These are phyloP conservation scores for Sporothrix brasiliensis DNA, from an alignment of 2,329 filamentous ascomycete genomes.

Conservation along the genomic window DNA sequence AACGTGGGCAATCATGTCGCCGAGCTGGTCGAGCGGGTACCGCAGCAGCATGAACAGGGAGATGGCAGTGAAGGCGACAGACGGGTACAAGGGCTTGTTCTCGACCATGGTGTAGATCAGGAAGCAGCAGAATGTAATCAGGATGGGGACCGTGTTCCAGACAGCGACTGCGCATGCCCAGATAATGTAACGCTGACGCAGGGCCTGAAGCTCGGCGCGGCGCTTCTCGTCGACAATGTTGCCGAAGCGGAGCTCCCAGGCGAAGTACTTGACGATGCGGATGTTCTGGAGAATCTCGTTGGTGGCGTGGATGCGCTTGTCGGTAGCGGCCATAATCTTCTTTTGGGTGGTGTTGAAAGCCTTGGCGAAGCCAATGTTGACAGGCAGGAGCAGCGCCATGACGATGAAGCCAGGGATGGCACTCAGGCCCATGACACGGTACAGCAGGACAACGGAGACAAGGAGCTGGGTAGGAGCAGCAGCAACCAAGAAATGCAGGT, in stretches of 20 bases:
- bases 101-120: constrained; percentile 89
- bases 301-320: constrained; percentile 92
- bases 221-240: constrained; percentile 88
- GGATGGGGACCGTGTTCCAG: constrained; percentile 92
- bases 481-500: constrained; percentile 94
- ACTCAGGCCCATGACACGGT: constrained; percentile 86
- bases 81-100: constrained; percentile 84
- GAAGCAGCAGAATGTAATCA: constrained; percentile 97
- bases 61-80: constrained; percentile 91
- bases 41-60: constrained; percentile 94
- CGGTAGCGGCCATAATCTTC: constrained; percentile 86
- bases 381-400: constrained; percentile 83
- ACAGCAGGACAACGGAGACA: constrained; percentile 79
- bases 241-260: constrained; percentile 92
- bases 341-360: constrained; percentile 87
- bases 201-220: constrained; percentile 71
- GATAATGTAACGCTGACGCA: constrained; percentile 82
- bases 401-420: constrained; percentile 90
- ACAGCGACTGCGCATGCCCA: constrained; percentile 92
- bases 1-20: constrained; percentile 98
- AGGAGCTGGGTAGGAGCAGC: constrained; percentile 85
- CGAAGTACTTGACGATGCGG: constrained; percentile 98
- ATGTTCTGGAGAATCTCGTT: constrained; percentile 98
- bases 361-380: constrained; percentile 87
- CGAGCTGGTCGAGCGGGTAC: constrained; percentile 90